Percentiles rank a stretch among this genome's conserved stretches.
Conservation (phyloP, 2,329 filamentous ascomycete genomes). For the Alternaria sp. region DNA sequence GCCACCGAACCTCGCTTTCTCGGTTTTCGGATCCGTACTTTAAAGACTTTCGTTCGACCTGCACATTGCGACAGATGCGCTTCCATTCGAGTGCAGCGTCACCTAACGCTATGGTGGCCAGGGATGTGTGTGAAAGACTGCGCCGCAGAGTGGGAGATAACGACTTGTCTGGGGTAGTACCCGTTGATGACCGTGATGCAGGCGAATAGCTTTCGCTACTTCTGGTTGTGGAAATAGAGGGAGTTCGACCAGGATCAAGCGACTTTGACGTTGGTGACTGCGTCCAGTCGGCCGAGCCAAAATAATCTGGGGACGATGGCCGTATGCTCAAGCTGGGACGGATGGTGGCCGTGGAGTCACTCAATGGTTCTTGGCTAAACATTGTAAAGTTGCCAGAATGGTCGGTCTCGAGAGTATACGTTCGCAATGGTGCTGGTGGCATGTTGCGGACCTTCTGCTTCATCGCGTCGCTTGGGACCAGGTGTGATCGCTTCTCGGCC, state of each 20-base stretch:
- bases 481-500: conserved; percentile 35
- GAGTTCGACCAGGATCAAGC: conserved; percentile 14
- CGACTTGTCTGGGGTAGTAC: conserved; percentile 34
- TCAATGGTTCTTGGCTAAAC: conserved; percentile 24
- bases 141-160: conserved; percentile 25
- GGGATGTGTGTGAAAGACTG: conserved; percentile 31
- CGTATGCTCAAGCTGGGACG: conserved; percentile 21
- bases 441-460: conserved; percentile 39
- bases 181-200: conserved; percentile 18
- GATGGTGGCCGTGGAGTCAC: conserved; percentile 24
- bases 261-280: conserved; percentile 18
- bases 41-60: conserved; percentile 37
- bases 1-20: conserved; percentile 43
- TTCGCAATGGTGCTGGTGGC: conserved; percentile 36
- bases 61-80: conserved; percentile 36
- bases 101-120: conserved; percentile 38
- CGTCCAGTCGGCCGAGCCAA: conserved; percentile 30
- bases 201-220: conserved; percentile 31
- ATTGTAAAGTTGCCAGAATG: conserved; percentile 30
- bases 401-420: conserved; percentile 40
- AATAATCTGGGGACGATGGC: conserved; percentile 28
- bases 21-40: conserved; percentile 22
- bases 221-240: conserved; percentile 33
- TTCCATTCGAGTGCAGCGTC: conserved; percentile 44
- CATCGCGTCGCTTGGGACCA: conserved; percentile 43